Evolutionary conservation across 371 early-diverging fungal genomes (phyloP), one percentile per base, ranked within the genome.

Genomic region (Haplosporangium sp.): DNA sequence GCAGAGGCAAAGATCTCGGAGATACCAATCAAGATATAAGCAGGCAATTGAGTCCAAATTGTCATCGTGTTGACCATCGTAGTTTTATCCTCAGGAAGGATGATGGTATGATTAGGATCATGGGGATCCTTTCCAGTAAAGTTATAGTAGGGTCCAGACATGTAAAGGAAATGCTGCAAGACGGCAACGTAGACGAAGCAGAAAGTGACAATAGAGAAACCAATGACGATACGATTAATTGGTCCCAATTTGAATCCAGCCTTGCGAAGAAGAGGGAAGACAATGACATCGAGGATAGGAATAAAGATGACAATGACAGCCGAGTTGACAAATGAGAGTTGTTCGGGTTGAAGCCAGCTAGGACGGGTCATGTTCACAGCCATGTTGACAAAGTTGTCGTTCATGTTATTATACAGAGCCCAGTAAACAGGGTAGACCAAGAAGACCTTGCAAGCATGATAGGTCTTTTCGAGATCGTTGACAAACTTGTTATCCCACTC

Each of bases 391-490:
- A 95, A 84, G 82, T 93, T 94, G 84, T 90, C 91, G 65, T 85
- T 85, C 87, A 94, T 92, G 84, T 95, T 92, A 57, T 82, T 74
- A 83, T 94, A 94, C 71, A 91, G 86, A 27, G 92, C 88, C 95
- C 95, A 95, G 86, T 90, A 95, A 61, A 95, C 75, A 27, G 93
- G 93, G 73, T 84, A 93, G 86, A 90, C 90, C 62, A 86, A 72
- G 77, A 95, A 93, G 27, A 94, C 90, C 69, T 88, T 85, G 86
- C 92, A 93, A 47, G 94, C 92, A 38, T 86, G 84, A 50, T 93
- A 81, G 5, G 91, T 85, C 57, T 85, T 84, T 71, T 85, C 86
- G 72, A 94, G 84, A 78, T 93, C 93, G 34, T 90, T 86, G 17
- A 94, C 92, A 74, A 93, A 94, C 63, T 85, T 82, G 84, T 92